Conservation (phyloP, 2,329 filamentous ascomycete genomes). For the Scedosporium boydii region DNA sequence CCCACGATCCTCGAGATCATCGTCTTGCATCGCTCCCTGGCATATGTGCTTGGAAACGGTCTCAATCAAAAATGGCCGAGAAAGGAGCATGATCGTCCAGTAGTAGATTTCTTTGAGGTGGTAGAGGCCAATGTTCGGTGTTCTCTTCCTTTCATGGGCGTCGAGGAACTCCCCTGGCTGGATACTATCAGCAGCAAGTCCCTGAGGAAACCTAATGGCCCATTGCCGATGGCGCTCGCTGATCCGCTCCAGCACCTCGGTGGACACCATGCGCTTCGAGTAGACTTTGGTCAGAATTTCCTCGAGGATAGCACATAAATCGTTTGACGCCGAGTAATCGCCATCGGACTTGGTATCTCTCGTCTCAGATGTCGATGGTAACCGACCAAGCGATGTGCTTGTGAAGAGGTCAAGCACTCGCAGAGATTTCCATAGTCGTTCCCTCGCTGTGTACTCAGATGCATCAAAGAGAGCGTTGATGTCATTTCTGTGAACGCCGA, state of each 20-base stretch:
- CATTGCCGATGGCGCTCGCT: slow-evolving; percentile 18
- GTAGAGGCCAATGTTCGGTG: slow-evolving; percentile 18
- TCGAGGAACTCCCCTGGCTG: slow-evolving; percentile 9
- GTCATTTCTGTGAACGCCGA: slow-evolving; percentile 21
- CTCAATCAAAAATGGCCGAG: slow-evolving; percentile 26
- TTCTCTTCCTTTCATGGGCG: slow-evolving; percentile 9
- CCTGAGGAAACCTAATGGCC: slow-evolving; percentile 12
- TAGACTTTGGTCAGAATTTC: slow-evolving; percentile 24
- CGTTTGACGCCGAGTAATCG: slow-evolving; percentile 18
- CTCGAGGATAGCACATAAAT: slow-evolving; percentile 27
- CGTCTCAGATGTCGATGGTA: slow-evolving; percentile 21
- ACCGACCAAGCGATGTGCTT: slow-evolving; percentile 21
- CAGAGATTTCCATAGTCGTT: slow-evolving; percentile 22
- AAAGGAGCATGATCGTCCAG: slow-evolving; percentile 27
- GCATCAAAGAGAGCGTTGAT: slow-evolving; percentile 14
- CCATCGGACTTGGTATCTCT: slow-evolving; percentile 10
- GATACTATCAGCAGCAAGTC: slow-evolving; percentile 12
- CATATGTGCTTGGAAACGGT: slow-evolving; percentile 9
- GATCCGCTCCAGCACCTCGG: slow-evolving; percentile 16
- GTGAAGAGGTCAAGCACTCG: slow-evolving; percentile 23
- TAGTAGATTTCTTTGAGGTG: slow-evolving; percentile 27
- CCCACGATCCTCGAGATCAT: too few species aligned
- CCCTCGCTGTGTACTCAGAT: slow-evolving; percentile 11
- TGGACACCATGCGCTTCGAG: slow-evolving; percentile 18
- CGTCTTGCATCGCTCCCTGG: not conserved